Evolutionary conservation across 78 protist species (phyloP).

Genomic region (Mantamonas sphyraenae): DNA sequence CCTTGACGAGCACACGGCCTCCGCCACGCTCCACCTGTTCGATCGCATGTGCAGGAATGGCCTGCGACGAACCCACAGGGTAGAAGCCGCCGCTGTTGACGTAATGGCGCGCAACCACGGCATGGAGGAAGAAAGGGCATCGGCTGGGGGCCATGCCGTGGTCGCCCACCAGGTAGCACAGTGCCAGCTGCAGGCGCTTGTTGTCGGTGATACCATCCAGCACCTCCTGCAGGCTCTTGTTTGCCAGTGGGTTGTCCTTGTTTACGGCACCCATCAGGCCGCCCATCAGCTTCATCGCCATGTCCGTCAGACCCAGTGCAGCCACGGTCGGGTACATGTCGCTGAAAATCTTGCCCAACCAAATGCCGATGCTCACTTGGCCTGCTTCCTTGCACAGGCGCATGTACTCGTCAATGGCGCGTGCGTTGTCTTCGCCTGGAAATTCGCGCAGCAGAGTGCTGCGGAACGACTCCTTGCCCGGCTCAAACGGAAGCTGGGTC

Average conservation of each 20-base stretch:
- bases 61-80: slow-evolving; percentile 22
- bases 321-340: neutral
- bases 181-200: neutral
- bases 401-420: slow-evolving; percentile 12
- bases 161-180: slow-evolving; percentile 14
- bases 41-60: neutral
- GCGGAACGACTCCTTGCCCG: neutral
- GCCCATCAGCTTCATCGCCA: too few relatives aligned
- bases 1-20: slow-evolving; percentile 15
- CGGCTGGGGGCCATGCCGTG: slow-evolving; percentile 5
- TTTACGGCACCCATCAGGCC: too few relatives aligned
- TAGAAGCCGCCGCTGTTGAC: slow-evolving; percentile 21
- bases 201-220: neutral
- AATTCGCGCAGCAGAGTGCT: neutral
- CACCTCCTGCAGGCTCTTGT: neutral
- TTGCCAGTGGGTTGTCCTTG: too few relatives aligned
- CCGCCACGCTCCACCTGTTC: slow-evolving; percentile 15
- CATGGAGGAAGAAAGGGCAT: slow-evolving; percentile 9
- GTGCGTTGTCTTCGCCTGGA: slow-evolving; percentile 16
- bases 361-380: neutral
- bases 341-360: neutral
- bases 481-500: neutral
- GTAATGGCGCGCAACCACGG: neutral
- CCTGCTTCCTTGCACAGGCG: neutral
- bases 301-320: too few relatives aligned